phyloP scores from a whole-genome alignment of 2,329 filamentous ascomycete genomes.

The Aspergillus sp. region DNA sequence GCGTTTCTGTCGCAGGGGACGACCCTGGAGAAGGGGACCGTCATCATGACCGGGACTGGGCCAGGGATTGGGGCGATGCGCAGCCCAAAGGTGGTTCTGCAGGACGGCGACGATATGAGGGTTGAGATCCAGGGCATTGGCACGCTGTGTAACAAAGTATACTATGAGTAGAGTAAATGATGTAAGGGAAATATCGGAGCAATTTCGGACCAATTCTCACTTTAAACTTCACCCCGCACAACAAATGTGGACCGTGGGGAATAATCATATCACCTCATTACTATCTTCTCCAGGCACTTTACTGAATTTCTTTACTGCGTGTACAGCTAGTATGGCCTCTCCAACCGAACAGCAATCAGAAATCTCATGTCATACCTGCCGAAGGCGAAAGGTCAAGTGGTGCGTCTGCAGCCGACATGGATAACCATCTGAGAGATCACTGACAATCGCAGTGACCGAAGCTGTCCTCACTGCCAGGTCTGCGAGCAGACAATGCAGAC shows the following conservation, averaged over 20 bases:
- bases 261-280: too few relatives aligned
- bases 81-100: slow-evolving; percentile 41
- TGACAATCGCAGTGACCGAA: background rate
- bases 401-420: background rate
- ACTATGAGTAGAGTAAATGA: too few relatives aligned
- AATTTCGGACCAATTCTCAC: background rate
- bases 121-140: slow-evolving; percentile 41
- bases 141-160: slow-evolving; percentile 39
- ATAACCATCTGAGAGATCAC: too few relatives aligned
- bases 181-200: too few relatives aligned
- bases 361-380: too few relatives aligned
- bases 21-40: slow-evolving; percentile 38
- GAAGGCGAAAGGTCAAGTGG: background rate
- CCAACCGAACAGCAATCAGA: too few relatives aligned
- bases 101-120: slow-evolving; percentile 39
- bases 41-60: slow-evolving; percentile 44
- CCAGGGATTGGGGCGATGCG: slow-evolving; percentile 46
- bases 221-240: too few relatives aligned
- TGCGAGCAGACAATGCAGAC: slow-evolving; percentile 21
- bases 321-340: too few relatives aligned
- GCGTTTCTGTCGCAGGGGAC: slow-evolving; percentile 40
- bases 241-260: too few relatives aligned
- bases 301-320: too few relatives aligned
- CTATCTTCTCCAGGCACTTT: too few relatives aligned
- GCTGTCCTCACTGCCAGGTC: slow-evolving; percentile 4